Evolutionary conservation across 179 eudicot genomes (phyloP).

Genomic region (Beta corolliflora): DNA sequence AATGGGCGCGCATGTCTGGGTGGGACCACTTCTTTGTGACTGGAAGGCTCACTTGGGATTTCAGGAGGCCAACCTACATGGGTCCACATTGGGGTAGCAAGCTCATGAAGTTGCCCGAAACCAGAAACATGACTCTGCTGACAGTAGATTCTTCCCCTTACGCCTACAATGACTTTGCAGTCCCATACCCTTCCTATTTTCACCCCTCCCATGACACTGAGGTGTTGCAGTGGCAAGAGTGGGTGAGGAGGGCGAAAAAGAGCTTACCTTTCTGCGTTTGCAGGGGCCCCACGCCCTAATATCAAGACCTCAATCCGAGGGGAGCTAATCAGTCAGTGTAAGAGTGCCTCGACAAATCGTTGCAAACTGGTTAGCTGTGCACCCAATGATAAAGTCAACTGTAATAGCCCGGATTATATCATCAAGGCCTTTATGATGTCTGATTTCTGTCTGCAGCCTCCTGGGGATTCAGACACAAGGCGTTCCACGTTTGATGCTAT

Average conservation of each 20-base stretch:
- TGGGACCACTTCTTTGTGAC: conserved; percentile 39
- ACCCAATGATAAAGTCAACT: conserved; percentile 8
- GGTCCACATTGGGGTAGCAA: conserved; percentile 27
- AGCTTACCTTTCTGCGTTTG: conserved; percentile 24
- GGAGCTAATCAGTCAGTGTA: conserved; percentile 33
- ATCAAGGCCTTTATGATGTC: conserved; percentile 28
- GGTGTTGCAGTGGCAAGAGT: conserved; percentile 30
- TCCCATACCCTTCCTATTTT: conserved; percentile 40
- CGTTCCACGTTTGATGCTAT: conserved; percentile 40
- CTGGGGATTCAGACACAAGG: conserved; percentile 35
- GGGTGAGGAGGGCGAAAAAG: conserved; percentile 21
- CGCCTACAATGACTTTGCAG: conserved; percentile 26
- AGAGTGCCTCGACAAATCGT: conserved; percentile 17
- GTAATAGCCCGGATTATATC: conserved; percentile 25
- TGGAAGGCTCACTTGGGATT: conserved; percentile 39
- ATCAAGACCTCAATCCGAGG: conserved; percentile 23
- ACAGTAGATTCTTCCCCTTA: conserved; percentile 28
- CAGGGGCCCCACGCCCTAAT: conserved; percentile 30
- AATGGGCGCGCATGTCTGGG: conserved; percentile 31
- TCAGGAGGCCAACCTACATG: conserved; percentile 22
- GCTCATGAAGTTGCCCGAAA: conserved; percentile 26
- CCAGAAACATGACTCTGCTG: conserved; percentile 28
- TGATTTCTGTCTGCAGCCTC: conserved; percentile 35
- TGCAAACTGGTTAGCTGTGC: conserved; percentile 21
- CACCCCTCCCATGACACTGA: conserved; percentile 29